phyloP scores from a whole-genome alignment of 192 early-diverging fungal species.

The Coemansia sp. region DNA sequence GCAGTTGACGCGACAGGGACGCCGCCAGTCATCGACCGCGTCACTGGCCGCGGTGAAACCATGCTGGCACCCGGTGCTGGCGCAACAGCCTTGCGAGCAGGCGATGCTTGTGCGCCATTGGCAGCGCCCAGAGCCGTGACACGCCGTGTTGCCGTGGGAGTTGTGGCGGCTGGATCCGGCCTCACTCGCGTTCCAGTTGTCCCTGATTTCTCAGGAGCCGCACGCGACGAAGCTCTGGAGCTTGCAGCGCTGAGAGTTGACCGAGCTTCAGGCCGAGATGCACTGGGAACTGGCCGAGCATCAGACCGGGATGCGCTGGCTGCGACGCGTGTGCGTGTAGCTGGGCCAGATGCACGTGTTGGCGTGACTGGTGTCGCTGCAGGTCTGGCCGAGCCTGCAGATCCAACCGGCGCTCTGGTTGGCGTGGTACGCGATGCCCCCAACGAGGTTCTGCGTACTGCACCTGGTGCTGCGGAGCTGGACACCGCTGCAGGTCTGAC shows the following conservation, averaged over 20 bases:
- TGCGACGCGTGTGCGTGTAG: slow-evolving; percentile 4
- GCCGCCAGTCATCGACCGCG: slow-evolving; percentile 9
- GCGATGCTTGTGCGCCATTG: slow-evolving; percentile 9
- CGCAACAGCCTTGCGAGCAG: slow-evolving; percentile 7
- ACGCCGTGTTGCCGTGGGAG: slow-evolving; percentile 5
- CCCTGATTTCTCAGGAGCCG: neutral
- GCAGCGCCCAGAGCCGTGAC: slow-evolving; percentile 2
- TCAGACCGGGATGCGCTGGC: neutral
- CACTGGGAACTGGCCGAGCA: neutral
- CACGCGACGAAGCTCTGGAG: neutral
- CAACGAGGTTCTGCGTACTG: slow-evolving; percentile 2
- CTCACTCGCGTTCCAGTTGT: neutral
- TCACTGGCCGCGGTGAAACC: slow-evolving; percentile 14
- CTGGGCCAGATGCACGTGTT: slow-evolving; percentile 2
- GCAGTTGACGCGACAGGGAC: slow-evolving; percentile 8
- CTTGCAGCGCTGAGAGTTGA: neutral
- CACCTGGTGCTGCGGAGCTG: neutral
- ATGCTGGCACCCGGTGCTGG: neutral
- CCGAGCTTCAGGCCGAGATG: neutral
- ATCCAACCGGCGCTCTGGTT: neutral
- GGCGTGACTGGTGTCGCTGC: slow-evolving; percentile 2
- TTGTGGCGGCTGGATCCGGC: slow-evolving; percentile 1
- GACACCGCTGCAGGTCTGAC: neutral
- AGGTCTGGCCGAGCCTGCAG: neutral
- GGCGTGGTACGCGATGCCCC: slow-evolving; percentile 9